Evolutionary conservation across 2,329 filamentous ascomycete species (phyloP).

Genomic region (Neofusicoccum laricinum): DNA sequence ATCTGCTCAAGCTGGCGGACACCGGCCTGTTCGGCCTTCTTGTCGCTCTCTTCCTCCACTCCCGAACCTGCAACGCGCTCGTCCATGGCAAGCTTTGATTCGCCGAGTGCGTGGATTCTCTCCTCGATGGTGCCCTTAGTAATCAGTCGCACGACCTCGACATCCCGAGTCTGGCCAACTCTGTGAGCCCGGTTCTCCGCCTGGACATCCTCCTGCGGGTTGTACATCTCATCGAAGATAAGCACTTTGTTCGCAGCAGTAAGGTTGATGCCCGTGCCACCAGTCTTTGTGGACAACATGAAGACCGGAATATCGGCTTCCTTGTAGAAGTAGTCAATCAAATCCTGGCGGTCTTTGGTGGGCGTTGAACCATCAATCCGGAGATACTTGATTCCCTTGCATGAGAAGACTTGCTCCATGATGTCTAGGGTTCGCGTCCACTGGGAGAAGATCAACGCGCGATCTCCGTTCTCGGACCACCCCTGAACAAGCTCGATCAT

Average conservation of each 20-base stretch:
- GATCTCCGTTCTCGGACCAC: slow-evolving; percentile 78
- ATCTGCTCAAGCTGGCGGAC: slow-evolving; percentile 39
- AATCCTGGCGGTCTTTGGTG: slow-evolving; percentile 77
- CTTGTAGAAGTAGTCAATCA: slow-evolving; percentile 83
- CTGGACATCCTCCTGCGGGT: slow-evolving; percentile 97
- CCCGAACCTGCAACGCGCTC: slow-evolving; percentile 59
- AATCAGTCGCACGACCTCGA: slow-evolving; percentile 86
- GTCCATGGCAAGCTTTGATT: slow-evolving; percentile 90
- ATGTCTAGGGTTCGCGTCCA: slow-evolving; percentile 92
- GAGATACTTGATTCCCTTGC: slow-evolving; percentile 70
- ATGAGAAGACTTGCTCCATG: slow-evolving; percentile 75
- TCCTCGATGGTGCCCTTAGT: slow-evolving; percentile 84
- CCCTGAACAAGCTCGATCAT: slow-evolving; percentile 70
- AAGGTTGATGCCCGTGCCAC: slow-evolving; percentile 95
- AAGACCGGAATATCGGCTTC: slow-evolving; percentile 81
- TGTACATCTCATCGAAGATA: slow-evolving; percentile 96
- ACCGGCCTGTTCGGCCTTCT: neutral
- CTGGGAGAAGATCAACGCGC: slow-evolving; percentile 87
- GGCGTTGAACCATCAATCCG: slow-evolving; percentile 83
- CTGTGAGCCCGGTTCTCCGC: slow-evolving; percentile 96
- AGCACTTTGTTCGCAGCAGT: slow-evolving; percentile 96
- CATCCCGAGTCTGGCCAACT: slow-evolving; percentile 84
- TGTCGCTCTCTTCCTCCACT: neutral
- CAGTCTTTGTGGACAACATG: slow-evolving; percentile 86
- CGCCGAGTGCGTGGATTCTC: slow-evolving; percentile 84